phyloP scores from a whole-genome alignment of 257 asterid species.

The Scutellaria baicalensis region DNA sequence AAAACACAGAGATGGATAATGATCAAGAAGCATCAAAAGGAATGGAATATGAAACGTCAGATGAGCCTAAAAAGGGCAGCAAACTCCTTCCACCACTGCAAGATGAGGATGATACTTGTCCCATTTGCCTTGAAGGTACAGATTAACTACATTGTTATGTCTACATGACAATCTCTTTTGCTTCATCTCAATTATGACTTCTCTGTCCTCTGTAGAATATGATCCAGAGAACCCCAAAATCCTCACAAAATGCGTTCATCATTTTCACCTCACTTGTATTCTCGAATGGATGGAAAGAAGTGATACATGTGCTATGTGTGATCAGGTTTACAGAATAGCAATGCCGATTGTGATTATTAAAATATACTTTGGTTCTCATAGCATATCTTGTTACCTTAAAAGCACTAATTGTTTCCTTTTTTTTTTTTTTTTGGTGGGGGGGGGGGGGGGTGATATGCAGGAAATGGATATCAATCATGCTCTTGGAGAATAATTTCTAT shows the following conservation, averaged over 20 bases:
- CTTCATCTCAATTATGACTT: not conserved
- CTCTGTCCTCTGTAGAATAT: slow-evolving; percentile 43
- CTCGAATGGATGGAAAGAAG: slow-evolving; percentile 96
- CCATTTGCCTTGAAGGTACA: slow-evolving; percentile 91
- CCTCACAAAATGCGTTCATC: slow-evolving; percentile 84
- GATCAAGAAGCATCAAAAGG: slow-evolving; percentile 36
- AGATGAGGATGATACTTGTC: slow-evolving; percentile 82
- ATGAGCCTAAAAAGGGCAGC: slow-evolving; percentile 48
- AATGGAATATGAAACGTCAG: slow-evolving; percentile 44
- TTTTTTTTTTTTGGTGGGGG: not conserved
- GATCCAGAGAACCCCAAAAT: slow-evolving; percentile 75
- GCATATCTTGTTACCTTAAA: not conserved
- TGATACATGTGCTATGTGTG: slow-evolving; percentile 79
- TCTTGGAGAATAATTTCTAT: slow-evolving; percentile 24
- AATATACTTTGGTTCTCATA: not conserved
- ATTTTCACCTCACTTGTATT: slow-evolving; percentile 75
- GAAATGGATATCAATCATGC: slow-evolving; percentile 53
- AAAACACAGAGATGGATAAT: slow-evolving; percentile 19
- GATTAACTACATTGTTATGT: not conserved
- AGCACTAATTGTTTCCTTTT: slow-evolving; percentile 6
- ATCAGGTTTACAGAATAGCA: slow-evolving; percentile 40
- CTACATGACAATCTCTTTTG: not conserved
- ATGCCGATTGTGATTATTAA: not conserved
- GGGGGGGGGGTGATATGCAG: no score
- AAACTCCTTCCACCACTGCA: slow-evolving; percentile 29